phyloP scores from a whole-genome alignment of 345 rosid species.

The Gossypium rotundifolium region DNA sequence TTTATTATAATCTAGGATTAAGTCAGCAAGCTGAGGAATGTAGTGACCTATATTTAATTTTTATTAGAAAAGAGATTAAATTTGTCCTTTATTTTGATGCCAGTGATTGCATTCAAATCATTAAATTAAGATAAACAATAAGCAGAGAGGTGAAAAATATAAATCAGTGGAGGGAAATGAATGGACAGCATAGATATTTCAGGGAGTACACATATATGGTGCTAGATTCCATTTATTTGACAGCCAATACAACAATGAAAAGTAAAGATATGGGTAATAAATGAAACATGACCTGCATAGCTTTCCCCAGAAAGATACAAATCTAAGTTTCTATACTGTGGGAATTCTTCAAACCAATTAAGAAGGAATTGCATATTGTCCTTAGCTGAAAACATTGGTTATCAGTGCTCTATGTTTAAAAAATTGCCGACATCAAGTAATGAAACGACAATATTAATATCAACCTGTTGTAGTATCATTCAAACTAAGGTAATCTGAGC shows the following conservation, averaged over 20 bases:
- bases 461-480: background rate
- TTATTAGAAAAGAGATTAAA: background rate
- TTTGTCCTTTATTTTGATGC: background rate
- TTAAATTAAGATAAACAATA: background rate
- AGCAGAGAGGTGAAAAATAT: background rate
- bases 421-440: background rate
- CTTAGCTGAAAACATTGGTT: background rate
- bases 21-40: constrained; percentile 1
- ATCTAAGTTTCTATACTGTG: background rate
- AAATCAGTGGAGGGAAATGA: background rate
- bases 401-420: background rate
- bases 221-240: background rate
- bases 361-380: background rate
- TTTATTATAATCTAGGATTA: background rate
- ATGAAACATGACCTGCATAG: constrained; percentile 2
- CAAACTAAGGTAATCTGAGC: background rate
- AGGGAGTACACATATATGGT: background rate
- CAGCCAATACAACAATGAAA: background rate
- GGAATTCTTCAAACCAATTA: constrained; percentile 7
- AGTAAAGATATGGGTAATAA: background rate
- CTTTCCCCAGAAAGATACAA: constrained; percentile 9
- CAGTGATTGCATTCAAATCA: background rate
- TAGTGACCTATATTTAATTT: background rate
- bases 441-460: background rate
- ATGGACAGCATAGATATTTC: background rate